Base-by-base conservation (phyloP, 225 moss, liverwort and hornwort genomes). In the Straminergon stramineum region DNA sequence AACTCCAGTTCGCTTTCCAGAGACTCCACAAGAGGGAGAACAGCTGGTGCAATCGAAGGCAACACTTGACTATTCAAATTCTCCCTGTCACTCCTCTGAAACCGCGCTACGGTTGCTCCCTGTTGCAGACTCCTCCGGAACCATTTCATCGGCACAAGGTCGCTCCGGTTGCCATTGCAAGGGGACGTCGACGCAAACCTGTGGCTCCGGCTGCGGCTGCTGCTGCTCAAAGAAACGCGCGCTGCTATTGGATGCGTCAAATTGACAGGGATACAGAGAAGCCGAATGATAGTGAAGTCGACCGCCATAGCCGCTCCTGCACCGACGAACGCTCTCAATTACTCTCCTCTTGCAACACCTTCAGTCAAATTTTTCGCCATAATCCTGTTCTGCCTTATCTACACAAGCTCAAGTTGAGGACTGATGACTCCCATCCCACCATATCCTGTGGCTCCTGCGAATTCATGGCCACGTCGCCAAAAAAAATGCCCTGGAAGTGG, bases 1-100 rank as follows among this genome's bases (percentile, higher is more conserved):
- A 89, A 52, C 58, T 79, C 87, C 64, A 82, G 85, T 6, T 82
- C 76, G 20, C 87, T 93, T 60, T 95, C 96, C 71, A 97, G 69
- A 58, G 89, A 92, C 55, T 91, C 92, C 87, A 94, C 37, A 41
- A 94, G 89, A 53, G 94, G 90, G 6, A 85, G 55, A 69, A 93
- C 63, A 53, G 73, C 85, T 13, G 93, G 90, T 52, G 93, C 86
- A 32, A 92, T 88, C 62, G 87, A 83, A 32, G 89, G 89, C 56
- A 64, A 67, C 35, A 82, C 83, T 65, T 43, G 35, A 27, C 62
- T 21, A 43, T 66, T 83, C n/a, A 78, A 66, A 35, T 86, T 86
- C 74, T 55, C 89, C 74, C 75, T 79, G 9, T 65, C 68, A 37
- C 84, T 69, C 55, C 79, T 84, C 84, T 85, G 68, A 21, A 89